Base-by-base conservation (phyloP, 2,329 filamentous ascomycete species). In the Aspergillus versicolor region DNA sequence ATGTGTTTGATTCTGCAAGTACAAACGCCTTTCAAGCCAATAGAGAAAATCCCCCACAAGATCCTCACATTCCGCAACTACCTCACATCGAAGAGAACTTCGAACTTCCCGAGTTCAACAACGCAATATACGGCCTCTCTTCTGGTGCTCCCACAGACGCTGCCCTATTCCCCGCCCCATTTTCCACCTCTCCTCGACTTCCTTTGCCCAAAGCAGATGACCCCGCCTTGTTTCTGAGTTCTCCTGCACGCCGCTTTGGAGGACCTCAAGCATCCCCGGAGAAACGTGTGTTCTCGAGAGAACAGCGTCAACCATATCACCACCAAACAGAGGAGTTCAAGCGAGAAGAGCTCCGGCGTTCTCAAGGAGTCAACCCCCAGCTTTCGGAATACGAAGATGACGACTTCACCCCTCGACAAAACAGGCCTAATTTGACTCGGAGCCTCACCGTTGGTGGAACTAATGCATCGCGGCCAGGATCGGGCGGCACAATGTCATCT, bases 241-340 rank as follows among this genome's bases (percentile, higher is more conserved):
- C 77, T n/a, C 77, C 77, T 4, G 77, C 77, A 24, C 75, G 77
- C 27, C 72, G 77, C 24, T 79, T 80, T 56, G 77, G 77, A 19
- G 72, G 71, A 11, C 69, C 72, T 21, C 75, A 74, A 40, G 60
- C 67, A 4, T 68, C 63, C 5, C 68, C 69, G 21, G 67, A 66
- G 40, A 67, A 62, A 54, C 67, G 66, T 44, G 65, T 59, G 44
- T 65, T 61, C 59, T 63, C 58, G 34, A 65, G 63, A 21, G 68
- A 69, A 34, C 63, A 65, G 8, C 65, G 77, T 44, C 78, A 79
- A 43, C 78, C 79, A 0, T 81, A 81, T 61, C 74, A 79, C 46
- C 77, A 81, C 58, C 79, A 81, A 57, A 74, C 75, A 1, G 77
- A 80, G 63, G 78, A 80, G 58, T 79, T 74, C 3, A 78, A 75